Conservation (phyloP, 1,284 basidiomycete genomes). For the Cryptococcus depauperatus region DNA sequence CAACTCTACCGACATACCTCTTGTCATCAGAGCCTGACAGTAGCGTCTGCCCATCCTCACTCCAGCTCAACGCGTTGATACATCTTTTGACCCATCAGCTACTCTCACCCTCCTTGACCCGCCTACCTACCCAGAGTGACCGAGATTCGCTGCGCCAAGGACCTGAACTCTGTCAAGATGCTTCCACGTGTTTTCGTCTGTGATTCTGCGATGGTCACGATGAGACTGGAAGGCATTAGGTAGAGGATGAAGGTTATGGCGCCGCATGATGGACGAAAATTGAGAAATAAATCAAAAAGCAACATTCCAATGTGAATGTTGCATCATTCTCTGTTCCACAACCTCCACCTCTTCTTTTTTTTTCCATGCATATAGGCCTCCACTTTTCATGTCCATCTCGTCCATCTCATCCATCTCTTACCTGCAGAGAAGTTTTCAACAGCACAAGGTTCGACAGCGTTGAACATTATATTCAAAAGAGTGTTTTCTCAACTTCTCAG, state of each 20-base stretch:
- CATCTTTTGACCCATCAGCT: constrained; percentile 47
- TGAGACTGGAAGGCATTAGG: constrained; percentile 16
- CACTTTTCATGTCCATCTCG: no score
- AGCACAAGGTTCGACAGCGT: no score
- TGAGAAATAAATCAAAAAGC: neutral
- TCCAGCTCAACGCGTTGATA: constrained; percentile 81
- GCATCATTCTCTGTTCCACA: no score
- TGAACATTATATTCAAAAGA: no score
- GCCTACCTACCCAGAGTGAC: constrained; percentile 30
- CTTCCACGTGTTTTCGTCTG: constrained; percentile 24
- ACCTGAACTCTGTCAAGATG: constrained; percentile 36
- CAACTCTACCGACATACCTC: constrained; percentile 50
- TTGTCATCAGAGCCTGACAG: constrained; percentile 76
- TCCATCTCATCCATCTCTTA: no score
- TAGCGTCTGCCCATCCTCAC: constrained; percentile 61
- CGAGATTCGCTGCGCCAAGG: constrained; percentile 24
- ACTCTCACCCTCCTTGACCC: neutral
- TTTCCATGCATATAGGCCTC: no score
- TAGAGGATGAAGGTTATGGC: constrained; percentile 20
- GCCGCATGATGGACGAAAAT: constrained; percentile 11
- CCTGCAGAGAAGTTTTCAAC: no score
- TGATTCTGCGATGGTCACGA: constrained; percentile 1
- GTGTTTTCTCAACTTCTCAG: no score
- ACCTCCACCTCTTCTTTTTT: no score
- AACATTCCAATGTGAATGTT: neutral